phyloP scores from a whole-genome alignment of 768 basidiomycete species.

The Suillus paluster region DNA sequence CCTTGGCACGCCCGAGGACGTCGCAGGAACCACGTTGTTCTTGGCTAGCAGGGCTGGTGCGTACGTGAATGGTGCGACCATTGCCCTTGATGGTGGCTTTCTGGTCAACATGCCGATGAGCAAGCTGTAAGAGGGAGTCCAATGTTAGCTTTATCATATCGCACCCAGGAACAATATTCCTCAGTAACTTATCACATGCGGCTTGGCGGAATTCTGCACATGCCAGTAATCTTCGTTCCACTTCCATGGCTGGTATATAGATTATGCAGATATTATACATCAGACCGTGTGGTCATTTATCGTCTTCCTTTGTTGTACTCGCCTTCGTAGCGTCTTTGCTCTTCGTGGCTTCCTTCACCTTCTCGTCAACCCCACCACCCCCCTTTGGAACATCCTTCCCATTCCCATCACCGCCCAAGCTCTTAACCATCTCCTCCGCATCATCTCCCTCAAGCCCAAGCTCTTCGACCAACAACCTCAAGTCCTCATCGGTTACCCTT shows the following conservation, averaged over 20 bases:
- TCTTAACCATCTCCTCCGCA: conserved; percentile 76
- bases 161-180: neutral
- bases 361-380: conserved; percentile 14
- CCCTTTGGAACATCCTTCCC: conserved; percentile 17
- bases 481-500: conserved; percentile 75
- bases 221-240: conserved; percentile 7
- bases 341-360: conserved; percentile 9
- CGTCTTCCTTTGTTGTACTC: conserved; percentile 9
- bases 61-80: conserved; percentile 67
- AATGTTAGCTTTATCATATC: neutral
- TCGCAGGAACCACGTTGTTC: conserved; percentile 66
- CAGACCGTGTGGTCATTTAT: neutral
- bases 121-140: conserved; percentile 31
- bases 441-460: conserved; percentile 78
- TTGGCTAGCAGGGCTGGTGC: conserved; percentile 62
- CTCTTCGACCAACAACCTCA: conserved; percentile 70
- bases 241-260: neutral
- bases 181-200: neutral
- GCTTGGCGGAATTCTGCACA: neutral
- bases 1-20: conserved; percentile 67
- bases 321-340: neutral
- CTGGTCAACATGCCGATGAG: conserved; percentile 44
- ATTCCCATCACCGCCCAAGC: conserved; percentile 44
- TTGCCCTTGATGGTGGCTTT: conserved; percentile 64
- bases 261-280: conserved; percentile 11